Conservation (phyloP, 306 rosid species). For the Acacia acuminata region DNA sequence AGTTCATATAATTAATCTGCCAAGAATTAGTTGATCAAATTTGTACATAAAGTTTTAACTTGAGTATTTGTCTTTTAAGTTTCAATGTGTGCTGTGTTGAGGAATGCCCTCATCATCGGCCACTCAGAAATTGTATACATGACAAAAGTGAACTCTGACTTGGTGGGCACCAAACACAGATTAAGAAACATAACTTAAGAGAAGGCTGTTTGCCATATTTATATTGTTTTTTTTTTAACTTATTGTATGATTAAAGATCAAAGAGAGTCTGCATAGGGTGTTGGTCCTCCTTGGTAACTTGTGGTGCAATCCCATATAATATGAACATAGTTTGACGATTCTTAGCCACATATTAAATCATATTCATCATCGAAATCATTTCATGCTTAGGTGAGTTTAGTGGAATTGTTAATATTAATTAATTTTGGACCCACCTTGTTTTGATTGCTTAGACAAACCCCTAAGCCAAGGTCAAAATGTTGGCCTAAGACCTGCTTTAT, state of each 20-base stretch:
- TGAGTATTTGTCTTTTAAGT: slow-evolving; percentile 37
- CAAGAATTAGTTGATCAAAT: neutral
- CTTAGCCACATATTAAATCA: slow-evolving; percentile 25
- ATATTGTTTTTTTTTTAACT: slow-evolving; percentile 28
- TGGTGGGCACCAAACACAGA: slow-evolving; percentile 37
- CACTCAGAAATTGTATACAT: slow-evolving; percentile 34
- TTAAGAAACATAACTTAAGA: slow-evolving; percentile 14
- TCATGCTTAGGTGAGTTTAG: slow-evolving; percentile 42
- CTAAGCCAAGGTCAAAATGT: slow-evolving; percentile 47
- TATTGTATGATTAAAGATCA: slow-evolving; percentile 37
- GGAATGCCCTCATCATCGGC: slow-evolving; percentile 33
- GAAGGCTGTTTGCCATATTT: slow-evolving; percentile 14
- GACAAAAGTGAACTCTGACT: slow-evolving; percentile 52
- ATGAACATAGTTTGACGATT: slow-evolving; percentile 21
- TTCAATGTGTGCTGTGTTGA: slow-evolving; percentile 24
- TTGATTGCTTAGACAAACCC: slow-evolving; percentile 44
- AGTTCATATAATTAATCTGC: neutral
- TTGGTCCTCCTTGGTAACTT: slow-evolving; percentile 37
- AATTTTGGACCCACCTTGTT: slow-evolving; percentile 57
- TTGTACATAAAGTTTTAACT: neutral
- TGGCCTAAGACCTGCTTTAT: slow-evolving; percentile 55
- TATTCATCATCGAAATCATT: slow-evolving; percentile 32
- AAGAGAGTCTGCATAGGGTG: slow-evolving; percentile 6
- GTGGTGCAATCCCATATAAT: slow-evolving; percentile 37
- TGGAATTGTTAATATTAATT: slow-evolving; percentile 31